Evolutionary conservation across 2,329 filamentous ascomycete genomes (phyloP).

Genomic region (Trichoderma gracile): DNA sequence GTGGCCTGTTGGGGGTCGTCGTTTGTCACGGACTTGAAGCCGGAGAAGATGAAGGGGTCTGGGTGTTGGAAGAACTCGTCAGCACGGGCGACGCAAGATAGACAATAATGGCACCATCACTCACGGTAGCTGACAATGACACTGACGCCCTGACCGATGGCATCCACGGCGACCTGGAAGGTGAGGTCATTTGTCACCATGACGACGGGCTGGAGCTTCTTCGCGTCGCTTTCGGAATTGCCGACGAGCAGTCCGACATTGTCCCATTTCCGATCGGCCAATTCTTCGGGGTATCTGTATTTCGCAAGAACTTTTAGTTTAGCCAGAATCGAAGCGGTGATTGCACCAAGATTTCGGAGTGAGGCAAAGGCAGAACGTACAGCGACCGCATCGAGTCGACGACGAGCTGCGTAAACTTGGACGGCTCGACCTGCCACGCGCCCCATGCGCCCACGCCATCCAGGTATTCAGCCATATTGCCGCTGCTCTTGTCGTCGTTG

Average conservation of each 20-base stretch:
- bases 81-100: too few relatives aligned
- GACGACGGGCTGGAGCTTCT: slow-evolving; percentile 42
- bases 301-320: too few relatives aligned
- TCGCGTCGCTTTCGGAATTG: slow-evolving; percentile 42
- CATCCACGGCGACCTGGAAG: slow-evolving; percentile 83
- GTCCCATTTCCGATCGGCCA: slow-evolving; percentile 90
- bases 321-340: too few relatives aligned
- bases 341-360: too few relatives aligned
- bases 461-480: slow-evolving; percentile 30
- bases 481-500: neutral
- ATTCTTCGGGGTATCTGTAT: slow-evolving; percentile 77
- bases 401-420: slow-evolving; percentile 58
- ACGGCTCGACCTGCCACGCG: slow-evolving; percentile 43
- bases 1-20: slow-evolving; percentile 83
- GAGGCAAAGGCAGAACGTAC: slow-evolving; percentile 49
- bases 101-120: too few relatives aligned
- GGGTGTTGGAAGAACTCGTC: too few relatives aligned
- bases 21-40: slow-evolving; percentile 83
- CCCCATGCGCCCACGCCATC: slow-evolving; percentile 39
- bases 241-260: slow-evolving; percentile 83
- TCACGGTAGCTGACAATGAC: slow-evolving; percentile 87
- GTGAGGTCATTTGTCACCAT: slow-evolving; percentile 85
- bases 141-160: slow-evolving; percentile 72
- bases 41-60: slow-evolving; percentile 97
- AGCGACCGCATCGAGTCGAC: slow-evolving; percentile 77